A percentile compares a stretch with the other conserved stretches of the same genome.
Conservation (phyloP, 2,329 filamentous ascomycete genomes). For the Monosporascus sp. region DNA sequence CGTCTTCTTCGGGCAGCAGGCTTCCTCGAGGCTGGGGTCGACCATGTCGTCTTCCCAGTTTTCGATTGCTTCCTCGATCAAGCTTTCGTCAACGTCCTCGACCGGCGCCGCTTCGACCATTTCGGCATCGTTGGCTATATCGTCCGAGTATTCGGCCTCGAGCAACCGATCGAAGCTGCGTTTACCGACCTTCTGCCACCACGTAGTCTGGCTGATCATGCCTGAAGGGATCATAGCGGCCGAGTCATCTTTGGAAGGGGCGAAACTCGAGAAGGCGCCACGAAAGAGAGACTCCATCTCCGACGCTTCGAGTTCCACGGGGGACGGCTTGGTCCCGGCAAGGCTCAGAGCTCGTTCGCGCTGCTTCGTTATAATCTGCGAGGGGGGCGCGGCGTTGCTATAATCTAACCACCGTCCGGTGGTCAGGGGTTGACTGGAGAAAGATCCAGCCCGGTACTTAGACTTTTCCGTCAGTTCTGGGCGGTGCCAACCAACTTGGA, state of each 20-base stretch:
- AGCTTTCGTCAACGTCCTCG: constrained; percentile 44
- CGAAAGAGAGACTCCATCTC: constrained; percentile 72
- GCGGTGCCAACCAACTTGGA: constrained; percentile 46
- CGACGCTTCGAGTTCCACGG: constrained; percentile 51
- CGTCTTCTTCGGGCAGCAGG: constrained; percentile 43
- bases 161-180: constrained; percentile 61
- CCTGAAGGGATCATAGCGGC: constrained; percentile 64
- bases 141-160: constrained; percentile 39
- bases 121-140: constrained; percentile 29
- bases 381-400: constrained; percentile 55
- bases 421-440: constrained; percentile 60
- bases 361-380: constrained; percentile 55
- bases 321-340: constrained; percentile 52
- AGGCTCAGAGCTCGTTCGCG: constrained; percentile 67
- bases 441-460: constrained; percentile 50
- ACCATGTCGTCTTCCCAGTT: constrained; percentile 53
- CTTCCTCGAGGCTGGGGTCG: constrained; percentile 52
- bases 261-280: constrained; percentile 74
- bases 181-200: constrained; percentile 70
- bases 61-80: constrained; percentile 49
- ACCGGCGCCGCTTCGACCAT: constrained; percentile 19
- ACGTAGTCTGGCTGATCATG: constrained; percentile 58
- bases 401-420: constrained; percentile 67
- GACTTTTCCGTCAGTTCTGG: constrained; percentile 52
- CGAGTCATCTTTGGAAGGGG: constrained; percentile 68